phyloP scores from a whole-genome alignment of 2,329 filamentous ascomycete genomes.

The Fusarium sororula region DNA sequence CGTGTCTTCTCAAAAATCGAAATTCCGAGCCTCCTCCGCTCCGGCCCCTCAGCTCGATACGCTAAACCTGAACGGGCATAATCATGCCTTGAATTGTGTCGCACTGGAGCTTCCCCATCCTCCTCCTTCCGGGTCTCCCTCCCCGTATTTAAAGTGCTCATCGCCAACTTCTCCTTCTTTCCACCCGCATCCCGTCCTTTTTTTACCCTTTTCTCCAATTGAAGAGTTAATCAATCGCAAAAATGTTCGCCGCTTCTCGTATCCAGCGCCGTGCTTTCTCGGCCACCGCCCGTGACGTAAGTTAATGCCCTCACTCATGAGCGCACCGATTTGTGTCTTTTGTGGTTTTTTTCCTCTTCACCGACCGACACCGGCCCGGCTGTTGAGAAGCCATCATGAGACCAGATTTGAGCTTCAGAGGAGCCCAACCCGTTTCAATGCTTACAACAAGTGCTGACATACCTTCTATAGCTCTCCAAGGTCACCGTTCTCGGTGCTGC shows the following conservation, averaged over 20 bases:
- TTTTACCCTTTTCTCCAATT: constrained; percentile 38
- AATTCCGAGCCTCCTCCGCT: constrained; percentile 40
- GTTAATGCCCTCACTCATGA: constrained; percentile 43
- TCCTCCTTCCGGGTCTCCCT: constrained; percentile 28
- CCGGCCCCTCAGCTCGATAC: constrained; percentile 24
- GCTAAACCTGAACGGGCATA: constrained; percentile 16
- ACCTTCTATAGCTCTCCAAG: constrained; percentile 80
- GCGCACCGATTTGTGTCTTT: constrained; percentile 10
- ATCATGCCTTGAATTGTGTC: constrained; percentile 6
- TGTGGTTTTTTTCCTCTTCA: constrained; percentile 24
- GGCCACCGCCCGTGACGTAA: constrained; percentile 79
- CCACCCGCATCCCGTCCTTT: constrained; percentile 33
- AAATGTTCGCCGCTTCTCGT: constrained; percentile 78
- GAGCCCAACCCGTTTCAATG: background rate
- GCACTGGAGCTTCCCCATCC: constrained; percentile 31
- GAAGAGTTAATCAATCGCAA: constrained; percentile 42
- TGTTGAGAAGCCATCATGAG: background rate
- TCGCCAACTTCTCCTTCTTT: constrained; percentile 35
- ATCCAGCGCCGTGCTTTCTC: constrained; percentile 85
- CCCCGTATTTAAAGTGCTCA: constrained; percentile 41
- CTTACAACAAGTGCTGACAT: constrained; percentile 31
- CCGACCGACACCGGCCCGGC: constrained; percentile 32
- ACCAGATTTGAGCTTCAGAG: background rate
- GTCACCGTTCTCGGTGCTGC: constrained; percentile 96
- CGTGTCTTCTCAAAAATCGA: constrained; percentile 30